Base-by-base conservation (phyloP, 345 rosid genomes). In the Populus pruinosa region DNA sequence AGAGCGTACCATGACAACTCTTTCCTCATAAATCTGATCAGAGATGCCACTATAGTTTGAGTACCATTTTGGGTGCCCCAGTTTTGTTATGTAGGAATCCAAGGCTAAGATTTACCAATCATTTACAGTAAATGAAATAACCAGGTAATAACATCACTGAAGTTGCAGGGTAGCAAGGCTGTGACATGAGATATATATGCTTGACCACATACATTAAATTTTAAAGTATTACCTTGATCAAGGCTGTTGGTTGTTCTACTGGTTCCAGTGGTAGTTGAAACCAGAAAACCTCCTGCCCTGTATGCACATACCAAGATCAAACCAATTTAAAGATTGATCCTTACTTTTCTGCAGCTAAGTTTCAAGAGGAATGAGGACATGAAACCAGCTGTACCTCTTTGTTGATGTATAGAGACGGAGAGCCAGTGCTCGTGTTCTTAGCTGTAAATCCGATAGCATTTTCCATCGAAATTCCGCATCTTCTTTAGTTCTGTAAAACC, bases 391-490 rank as follows among this genome's bases (percentile, higher is more conserved):
- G 49, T 72, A 86, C 90, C 87, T 85, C 74, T 76, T 74, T 68
- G 79, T 50, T 43, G 71, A 29, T 38, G 83, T 21, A 70, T 79
- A 82, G 9, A 88, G 83, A 56, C 72, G 63, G 71, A 72, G 25
- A 35, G 87, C 91, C 67, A 86, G 76, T 56, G 78, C 59, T 70
- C 83, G 82, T 44, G 83, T 83, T 76, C 87, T 85, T 65, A 79
- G 75, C 83, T 78, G 77, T 55, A 83, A 67, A 69, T 86, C 90
- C 20, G 79, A 79, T 18, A 86, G 68, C 85, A 86, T 71, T 72
- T 76, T 78, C 92, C 91, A 86, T 72, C 91, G 72, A 69, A 62
- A 82, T 38, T 79, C 87, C 76, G 85, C 18, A 78, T 89, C 89
- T 67, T 84, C 83, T 27, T 56, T 59, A 12, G 84, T 88, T 84